Percentiles rank a stretch among this genome's conserved stretches.
Conservation (phyloP, 768 basidiomycete species). For the Naematelia aurantialba region DNA sequence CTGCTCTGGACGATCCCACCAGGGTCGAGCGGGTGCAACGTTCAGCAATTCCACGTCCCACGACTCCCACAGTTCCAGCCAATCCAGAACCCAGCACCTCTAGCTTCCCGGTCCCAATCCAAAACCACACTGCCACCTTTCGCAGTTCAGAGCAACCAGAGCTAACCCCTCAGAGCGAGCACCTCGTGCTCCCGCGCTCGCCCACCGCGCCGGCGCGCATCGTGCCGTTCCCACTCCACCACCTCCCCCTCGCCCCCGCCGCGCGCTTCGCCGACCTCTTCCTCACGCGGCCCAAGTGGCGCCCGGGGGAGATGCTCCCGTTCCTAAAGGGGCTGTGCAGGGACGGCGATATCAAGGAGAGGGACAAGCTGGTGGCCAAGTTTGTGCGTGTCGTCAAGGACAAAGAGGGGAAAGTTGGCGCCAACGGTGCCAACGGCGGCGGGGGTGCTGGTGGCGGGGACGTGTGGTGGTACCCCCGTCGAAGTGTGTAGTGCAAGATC, state of each 20-base stretch:
- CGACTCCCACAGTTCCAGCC: no score
- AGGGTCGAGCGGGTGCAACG: no score
- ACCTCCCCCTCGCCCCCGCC: slow-evolving; percentile 71
- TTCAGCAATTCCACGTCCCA: no score
- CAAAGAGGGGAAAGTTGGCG: slow-evolving; percentile 32
- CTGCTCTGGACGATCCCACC: no score
- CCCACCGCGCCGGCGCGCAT: slow-evolving; percentile 51
- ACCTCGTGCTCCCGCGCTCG: no score
- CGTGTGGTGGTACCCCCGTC: slow-evolving; percentile 58
- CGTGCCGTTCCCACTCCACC: slow-evolving; percentile 70
- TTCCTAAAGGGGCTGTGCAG: slow-evolving; percentile 73
- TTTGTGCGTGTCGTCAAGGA: slow-evolving; percentile 76
- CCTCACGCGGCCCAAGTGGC: slow-evolving; percentile 55
- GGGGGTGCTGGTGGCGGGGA: neutral
- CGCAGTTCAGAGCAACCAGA: no score
- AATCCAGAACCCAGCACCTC: no score
- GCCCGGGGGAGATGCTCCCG: slow-evolving; percentile 69
- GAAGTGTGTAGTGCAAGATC: neutral
- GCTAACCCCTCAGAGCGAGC: slow-evolving; percentile 79
- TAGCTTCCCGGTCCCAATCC: no score
- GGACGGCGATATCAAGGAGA: slow-evolving; percentile 70
- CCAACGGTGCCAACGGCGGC: no score
- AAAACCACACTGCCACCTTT: no score
- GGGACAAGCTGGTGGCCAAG: slow-evolving; percentile 82
- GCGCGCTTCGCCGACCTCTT: slow-evolving; percentile 85